A percentile compares a stretch with the other conserved stretches of the same genome.
phyloP scores from a whole-genome alignment of 129 eudicot species.

The Smallanthus sonchifolius region DNA sequence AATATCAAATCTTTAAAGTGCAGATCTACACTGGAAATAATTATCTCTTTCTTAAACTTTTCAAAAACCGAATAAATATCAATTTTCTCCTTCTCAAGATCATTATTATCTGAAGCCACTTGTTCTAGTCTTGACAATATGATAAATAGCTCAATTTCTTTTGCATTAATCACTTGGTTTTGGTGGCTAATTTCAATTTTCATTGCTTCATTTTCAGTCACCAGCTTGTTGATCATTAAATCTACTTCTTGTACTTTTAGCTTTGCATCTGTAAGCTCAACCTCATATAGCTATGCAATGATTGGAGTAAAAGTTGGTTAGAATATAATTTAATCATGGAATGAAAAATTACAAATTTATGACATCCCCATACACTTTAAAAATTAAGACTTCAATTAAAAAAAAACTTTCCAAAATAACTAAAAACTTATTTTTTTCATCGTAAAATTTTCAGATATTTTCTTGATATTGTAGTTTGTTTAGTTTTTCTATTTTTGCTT shows the following conservation, averaged over 20 bases:
- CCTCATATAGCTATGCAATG: conserved; percentile 45
- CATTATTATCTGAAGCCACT: neutral
- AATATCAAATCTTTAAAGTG: neutral
- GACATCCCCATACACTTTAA: neutral
- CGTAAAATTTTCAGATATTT: too few species aligned
- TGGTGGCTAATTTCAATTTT: conserved; percentile 15
- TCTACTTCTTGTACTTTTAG: conserved; percentile 55
- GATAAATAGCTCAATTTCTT: neutral
- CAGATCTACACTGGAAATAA: neutral
- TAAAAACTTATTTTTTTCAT: too few species aligned
- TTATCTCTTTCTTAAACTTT: neutral
- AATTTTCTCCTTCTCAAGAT: conserved; percentile 2
- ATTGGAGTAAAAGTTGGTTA: neutral
- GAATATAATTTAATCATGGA: neutral
- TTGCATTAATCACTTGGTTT: conserved; percentile 7
- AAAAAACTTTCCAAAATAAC: too few species aligned
- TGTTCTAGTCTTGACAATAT: neutral
- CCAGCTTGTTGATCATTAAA: conserved; percentile 60
- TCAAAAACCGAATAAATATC: neutral
- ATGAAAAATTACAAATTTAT: neutral
- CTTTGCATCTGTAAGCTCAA: conserved; percentile 52
- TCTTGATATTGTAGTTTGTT: too few species aligned
- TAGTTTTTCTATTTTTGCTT: too few species aligned
- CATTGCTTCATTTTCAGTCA: conserved; percentile 61
- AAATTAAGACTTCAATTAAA: neutral